A percentile compares a stretch with the other conserved stretches of the same genome.
Conservation (phyloP, 345 rosid genomes). For the Camelina laxa region DNA sequence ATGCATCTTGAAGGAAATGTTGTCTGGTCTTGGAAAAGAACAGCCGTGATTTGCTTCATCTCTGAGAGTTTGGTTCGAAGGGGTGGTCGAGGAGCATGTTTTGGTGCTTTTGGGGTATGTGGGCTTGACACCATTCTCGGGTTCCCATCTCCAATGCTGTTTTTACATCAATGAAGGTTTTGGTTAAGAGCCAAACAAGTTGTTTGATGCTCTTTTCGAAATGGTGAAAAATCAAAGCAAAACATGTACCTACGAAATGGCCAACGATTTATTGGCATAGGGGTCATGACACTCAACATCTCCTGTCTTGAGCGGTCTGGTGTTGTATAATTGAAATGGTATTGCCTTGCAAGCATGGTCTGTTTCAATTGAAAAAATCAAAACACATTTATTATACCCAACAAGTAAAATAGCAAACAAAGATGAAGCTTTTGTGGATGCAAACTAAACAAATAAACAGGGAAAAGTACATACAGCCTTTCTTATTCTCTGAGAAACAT, state of each 20-base stretch:
- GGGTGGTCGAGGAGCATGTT: conserved; percentile 91
- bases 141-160: conserved; percentile 74
- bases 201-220: conserved; percentile 32
- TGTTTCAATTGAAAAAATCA: conserved; percentile 41
- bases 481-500: conserved; percentile 80
- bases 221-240: not conserved
- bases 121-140: conserved; percentile 56
- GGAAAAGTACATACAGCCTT: conserved; percentile 60
- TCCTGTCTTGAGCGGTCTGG: conserved; percentile 94
- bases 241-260: conserved; percentile 66
- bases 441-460: not conserved
- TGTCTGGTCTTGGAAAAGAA: conserved; percentile 80
- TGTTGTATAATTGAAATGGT: conserved; percentile 86
- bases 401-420: not conserved
- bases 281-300: conserved; percentile 72
- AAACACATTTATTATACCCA: conserved; percentile 19
- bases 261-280: conserved; percentile 81
- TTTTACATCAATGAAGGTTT: conserved; percentile 4
- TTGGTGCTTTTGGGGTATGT: conserved; percentile 89
- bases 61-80: conserved; percentile 68
- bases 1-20: conserved; percentile 74
- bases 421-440: conserved; percentile 7
- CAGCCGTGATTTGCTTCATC: conserved; percentile 87
- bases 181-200: conserved; percentile 31
- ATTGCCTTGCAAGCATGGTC: conserved; percentile 81